A percentile compares a stretch with the other conserved stretches of the same genome.
phyloP scores from a whole-genome alignment of 1,284 basidiomycete genomes.

The Cerioporus squamosus region DNA sequence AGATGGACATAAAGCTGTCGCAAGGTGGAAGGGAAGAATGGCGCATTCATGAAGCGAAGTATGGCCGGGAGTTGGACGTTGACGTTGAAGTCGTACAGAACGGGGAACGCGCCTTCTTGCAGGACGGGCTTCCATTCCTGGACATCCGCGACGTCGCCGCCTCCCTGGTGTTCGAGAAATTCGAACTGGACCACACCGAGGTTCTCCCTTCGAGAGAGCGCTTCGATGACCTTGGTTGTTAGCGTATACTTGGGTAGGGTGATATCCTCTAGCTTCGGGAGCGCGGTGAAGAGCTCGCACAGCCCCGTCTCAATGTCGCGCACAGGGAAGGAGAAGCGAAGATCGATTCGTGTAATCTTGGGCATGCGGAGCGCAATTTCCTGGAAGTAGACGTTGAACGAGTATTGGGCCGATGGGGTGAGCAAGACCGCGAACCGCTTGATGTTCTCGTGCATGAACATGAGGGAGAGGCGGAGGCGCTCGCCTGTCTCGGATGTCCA shows the following conservation, averaged over 20 bases:
- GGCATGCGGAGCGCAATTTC: conserved; percentile 60
- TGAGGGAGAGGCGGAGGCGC: conserved; percentile 39
- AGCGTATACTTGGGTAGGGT: conserved; percentile 55
- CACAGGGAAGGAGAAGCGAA: conserved; percentile 44
- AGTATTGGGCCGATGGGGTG: conserved; percentile 26
- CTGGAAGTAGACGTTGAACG: conserved; percentile 44
- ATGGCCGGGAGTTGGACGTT: conserved; percentile 48
- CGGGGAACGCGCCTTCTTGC: conserved; percentile 54
- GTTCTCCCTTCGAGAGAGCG: conserved; percentile 48
- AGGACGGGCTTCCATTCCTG: conserved; percentile 46
- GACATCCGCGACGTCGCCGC: conserved; percentile 47
- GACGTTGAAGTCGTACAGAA: conserved; percentile 55
- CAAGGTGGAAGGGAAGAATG: conserved; percentile 51
- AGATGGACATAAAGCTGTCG: conserved; percentile 38
- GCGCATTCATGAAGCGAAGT: conserved; percentile 48
- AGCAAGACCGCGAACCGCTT: conserved; percentile 38
- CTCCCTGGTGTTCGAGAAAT: conserved; percentile 45
- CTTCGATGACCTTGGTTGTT: conserved; percentile 49
- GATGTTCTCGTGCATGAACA: conserved; percentile 50
- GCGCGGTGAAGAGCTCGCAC: conserved; percentile 40
- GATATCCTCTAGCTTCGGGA: conserved; percentile 52
- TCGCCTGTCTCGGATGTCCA: conserved; percentile 13
- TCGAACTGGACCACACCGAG: conserved; percentile 56
- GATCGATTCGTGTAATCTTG: conserved; percentile 46
- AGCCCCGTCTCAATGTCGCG: conserved; percentile 41